Evolutionary conservation across 441 rosid species (phyloP), one percentile per base, ranked within the genome.

Genomic region (Erodium texanum): DNA sequence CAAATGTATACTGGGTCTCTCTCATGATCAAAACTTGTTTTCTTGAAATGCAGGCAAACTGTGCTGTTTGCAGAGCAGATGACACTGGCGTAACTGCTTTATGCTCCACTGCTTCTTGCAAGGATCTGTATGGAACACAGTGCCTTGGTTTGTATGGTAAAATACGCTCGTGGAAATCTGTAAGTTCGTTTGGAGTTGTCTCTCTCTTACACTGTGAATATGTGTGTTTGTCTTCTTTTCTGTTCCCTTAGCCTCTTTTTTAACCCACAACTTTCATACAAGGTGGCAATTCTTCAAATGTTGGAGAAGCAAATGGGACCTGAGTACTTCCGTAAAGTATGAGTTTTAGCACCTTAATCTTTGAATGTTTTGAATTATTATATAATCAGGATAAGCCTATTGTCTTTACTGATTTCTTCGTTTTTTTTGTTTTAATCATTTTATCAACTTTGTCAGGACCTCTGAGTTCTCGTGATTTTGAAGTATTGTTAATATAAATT

Each of bases 241-340:
- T 43, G 18, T 63, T 66, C 54, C 64, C 58, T 48, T 27, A 23
- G 24, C 24, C 48, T 63, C 76, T 27, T 50, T 62, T 54, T 72
- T 63, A 67, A 73, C 68, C 69, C 15, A 61, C 64, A 59, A 11
- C 61, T 69, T 70, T 66, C 27, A 54, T 34, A 73, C 66, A 81
- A 95, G 99, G 99, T 92, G 71, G 94, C 98, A 63, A 82, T 90
- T 76, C 87, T 95, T 79, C 98, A 95, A 82, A 90, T 95, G 96
- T 74, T 95, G 85, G 99, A 95, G 82, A 95, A 95, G 84, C 99
- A 95, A 78, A 92, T 95, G 99, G 99, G 99, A 66, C 93, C 99
- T 1, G 97, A 95, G 75, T 88, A 85, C 71, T 95, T 95, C 77
- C 87, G 93, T 32, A 92, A 87, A 82, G 99, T 95, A 85, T 77